Base-by-base conservation (phyloP, 2,329 filamentous ascomycete species). In the Aureobasidium leucospermi region DNA sequence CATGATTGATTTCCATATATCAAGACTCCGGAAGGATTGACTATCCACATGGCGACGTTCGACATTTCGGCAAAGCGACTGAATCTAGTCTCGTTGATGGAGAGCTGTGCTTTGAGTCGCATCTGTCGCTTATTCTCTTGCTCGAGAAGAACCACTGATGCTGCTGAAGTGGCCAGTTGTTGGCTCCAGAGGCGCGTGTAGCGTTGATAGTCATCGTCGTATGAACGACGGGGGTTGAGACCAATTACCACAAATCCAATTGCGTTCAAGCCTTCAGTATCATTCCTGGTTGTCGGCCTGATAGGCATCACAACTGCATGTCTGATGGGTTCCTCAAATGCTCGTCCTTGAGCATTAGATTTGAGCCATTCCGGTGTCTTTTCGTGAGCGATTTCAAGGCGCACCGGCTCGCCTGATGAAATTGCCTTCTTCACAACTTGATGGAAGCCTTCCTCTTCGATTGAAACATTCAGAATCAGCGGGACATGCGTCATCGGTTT, bases 201-300 rank as follows among this genome's bases (percentile, higher is more conserved):
- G 34, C 67, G 65, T 32, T 69, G 65, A 45, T 73, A 74, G 6
- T 69, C 65, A 9, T 67, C 63, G n/a, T 74, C 70, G 36, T 67
- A 74, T 0, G 68, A 66, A 10, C 70, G 63, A 2, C 68, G 65
- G 3, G 70, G 68, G 38, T 72, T 74, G 6, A 71, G 47, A 0
- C 71, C 71, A 29, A 72, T 61, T 1, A 74, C 66, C 4, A 73
- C 39, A 32, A 73, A 71, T 1, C 70, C 70, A 36, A 68, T 65
- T 3, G 69, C 64, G 29, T 70, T 68, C 10, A 67, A 65, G 4
- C 51, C 59, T 28, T 56, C 59, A 34, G 29, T 49, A 5, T 60
- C 59, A 9, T 56, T 48, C 8, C 66, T 65, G 1, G 65, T 68
- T 2, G 69, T 72, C 2, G 68, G 70, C 16, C 64, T 63, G 31